Conservation (phyloP, 192 early-diverging fungal species). For the Chytriomyces hyalinus region DNA sequence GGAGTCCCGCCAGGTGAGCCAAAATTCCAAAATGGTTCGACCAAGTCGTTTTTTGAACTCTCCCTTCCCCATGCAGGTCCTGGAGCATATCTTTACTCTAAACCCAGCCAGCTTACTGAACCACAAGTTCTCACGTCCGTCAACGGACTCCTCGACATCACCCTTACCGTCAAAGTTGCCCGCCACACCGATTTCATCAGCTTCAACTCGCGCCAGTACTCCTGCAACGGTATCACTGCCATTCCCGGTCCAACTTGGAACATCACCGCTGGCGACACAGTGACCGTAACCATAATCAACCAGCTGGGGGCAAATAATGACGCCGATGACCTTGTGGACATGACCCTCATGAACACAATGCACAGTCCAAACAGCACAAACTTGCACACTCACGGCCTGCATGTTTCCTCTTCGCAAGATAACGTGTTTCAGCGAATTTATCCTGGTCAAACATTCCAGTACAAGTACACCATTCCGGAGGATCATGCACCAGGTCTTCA, state of each 20-base stretch:
- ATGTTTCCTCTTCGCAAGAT: neutral
- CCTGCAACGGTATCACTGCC: neutral
- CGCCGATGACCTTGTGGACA: neutral
- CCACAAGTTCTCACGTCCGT: neutral
- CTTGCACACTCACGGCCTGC: constrained; percentile 5
- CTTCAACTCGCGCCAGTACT: constrained; percentile 1
- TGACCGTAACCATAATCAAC: neutral
- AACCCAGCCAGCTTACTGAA: neutral
- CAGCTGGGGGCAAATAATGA: neutral
- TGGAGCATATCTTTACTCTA: neutral
- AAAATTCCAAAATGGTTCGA: too few species aligned
- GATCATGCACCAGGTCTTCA: neutral
- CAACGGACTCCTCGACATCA: neutral
- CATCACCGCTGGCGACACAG: neutral
- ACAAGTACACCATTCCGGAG: neutral
- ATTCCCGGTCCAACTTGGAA: constrained; percentile 14
- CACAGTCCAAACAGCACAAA: neutral
- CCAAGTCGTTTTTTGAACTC: too few species aligned
- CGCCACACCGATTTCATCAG: neutral
- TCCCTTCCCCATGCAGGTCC: neutral
- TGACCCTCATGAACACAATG: constrained; percentile 13
- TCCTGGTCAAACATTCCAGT: neutral
- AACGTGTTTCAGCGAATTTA: neutral
- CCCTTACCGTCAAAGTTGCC: neutral
- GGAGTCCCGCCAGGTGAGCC: neutral